Conservation (phyloP, 2,329 filamentous ascomycete genomes). For the Fusarium euwallaceae region DNA sequence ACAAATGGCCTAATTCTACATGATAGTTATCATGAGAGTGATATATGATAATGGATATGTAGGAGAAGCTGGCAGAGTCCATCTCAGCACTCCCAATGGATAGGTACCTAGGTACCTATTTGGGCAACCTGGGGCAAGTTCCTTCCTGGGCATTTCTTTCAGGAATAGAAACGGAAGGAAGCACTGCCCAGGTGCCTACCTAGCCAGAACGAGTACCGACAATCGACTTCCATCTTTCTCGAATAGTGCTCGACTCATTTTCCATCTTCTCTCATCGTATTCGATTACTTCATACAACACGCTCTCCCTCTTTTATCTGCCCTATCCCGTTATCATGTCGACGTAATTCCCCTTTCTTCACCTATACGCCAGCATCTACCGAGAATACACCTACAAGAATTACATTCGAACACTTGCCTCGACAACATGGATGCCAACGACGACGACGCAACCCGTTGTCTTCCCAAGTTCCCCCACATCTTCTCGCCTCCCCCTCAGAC, state of each 20-base stretch:
- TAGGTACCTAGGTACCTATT: too few species aligned
- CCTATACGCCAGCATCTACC: conserved; percentile 12
- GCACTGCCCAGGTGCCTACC: background rate
- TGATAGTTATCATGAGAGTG: background rate
- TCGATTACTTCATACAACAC: conserved; percentile 4
- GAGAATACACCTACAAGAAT: conserved; percentile 4
- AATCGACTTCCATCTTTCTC: background rate
- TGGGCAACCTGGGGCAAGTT: background rate
- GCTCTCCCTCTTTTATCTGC: background rate
- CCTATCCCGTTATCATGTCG: conserved; percentile 10
- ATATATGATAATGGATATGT: background rate
- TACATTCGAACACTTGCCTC: background rate
- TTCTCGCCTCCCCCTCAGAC: conserved; percentile 22
- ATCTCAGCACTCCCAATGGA: background rate
- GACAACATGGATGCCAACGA: conserved; percentile 37
- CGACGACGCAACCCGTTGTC: conserved; percentile 26
- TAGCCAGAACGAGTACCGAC: background rate
- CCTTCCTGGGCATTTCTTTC: background rate
- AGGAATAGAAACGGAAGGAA: background rate
- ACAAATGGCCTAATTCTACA: background rate
- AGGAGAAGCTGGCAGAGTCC: background rate
- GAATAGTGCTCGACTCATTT: background rate
- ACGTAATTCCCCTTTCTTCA: background rate
- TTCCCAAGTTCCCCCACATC: conserved; percentile 36
- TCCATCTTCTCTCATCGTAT: background rate